Base-by-base conservation (phyloP, 176 grass and related monocot genomes). In the Aegilops sharonensis region DNA sequence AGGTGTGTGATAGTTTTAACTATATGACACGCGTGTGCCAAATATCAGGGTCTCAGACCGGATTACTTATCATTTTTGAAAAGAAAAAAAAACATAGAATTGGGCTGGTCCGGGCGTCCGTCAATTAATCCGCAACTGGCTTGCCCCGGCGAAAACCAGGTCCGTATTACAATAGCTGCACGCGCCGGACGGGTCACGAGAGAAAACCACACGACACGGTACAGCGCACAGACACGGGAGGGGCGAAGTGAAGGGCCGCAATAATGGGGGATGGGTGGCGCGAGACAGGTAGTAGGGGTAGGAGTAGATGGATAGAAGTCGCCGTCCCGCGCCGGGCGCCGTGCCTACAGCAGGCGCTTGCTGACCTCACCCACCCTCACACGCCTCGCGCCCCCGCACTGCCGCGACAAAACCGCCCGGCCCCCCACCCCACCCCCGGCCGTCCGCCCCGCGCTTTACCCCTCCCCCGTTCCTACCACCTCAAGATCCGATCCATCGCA, bases 401-500 rank as follows among this genome's bases (percentile, higher is more conserved):
- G 34, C 65, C 45, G 80, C 67, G 78, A 72, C 84, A 79, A 90
- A 86, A 73, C 67, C 57, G 21, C 3, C 68, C 59, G 32, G 2
- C 12, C 59, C 68, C 88, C 30, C 25, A 42, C 21, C 31, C 37
- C 66, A 21, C n/a, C 67, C 79, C 34, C 25, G 62, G 25, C 62
- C 78, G 47, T 15, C 73, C 85, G 81, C 40, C 79, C 79, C 42
- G 45, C 77, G 72, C 66, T 87, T 87, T 84, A 87, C 89, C 75
- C 47, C 89, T 68, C 12, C 37, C 67, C 61, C 14, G 78, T 77
- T 78, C 74, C 89, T 69, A 79, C 89, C 68, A 36, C 80, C 17
- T 15, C 85, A 80, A 85, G 85, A 91, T 91, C 89, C 63, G 81
- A 88, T 91, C 85, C 83, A 75, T 39, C 36, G 35, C 68, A n/a